phyloP scores from a whole-genome alignment of 352 stramenopile genomes.

The Pythium vanterpoolii region DNA sequence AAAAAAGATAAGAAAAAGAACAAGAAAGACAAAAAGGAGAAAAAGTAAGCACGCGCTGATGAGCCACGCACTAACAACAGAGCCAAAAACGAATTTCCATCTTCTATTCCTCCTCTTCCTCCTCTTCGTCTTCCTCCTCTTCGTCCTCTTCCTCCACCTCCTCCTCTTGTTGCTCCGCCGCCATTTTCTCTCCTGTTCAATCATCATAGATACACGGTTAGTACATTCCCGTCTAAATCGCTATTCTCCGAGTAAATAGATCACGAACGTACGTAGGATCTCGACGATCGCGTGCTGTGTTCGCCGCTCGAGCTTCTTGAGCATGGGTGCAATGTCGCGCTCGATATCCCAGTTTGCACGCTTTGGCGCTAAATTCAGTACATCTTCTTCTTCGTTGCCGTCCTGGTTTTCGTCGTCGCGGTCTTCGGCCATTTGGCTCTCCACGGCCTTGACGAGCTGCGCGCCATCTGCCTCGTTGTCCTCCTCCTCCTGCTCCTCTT shows the following conservation, averaged over 20 bases:
- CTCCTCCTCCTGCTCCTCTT: conserved; percentile 20
- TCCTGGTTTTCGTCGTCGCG: conserved; percentile 22
- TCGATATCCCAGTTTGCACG: conserved; percentile 88
- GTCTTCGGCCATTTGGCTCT: conserved; percentile 20
- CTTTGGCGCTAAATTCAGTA: conserved; percentile 76
- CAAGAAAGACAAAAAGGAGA: conserved; percentile 62
- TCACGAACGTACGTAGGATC: conserved; percentile 56
- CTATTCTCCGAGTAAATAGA: too few relatives aligned
- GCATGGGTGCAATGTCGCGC: conserved; percentile 80
- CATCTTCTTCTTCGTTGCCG: conserved; percentile 52
- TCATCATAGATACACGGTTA: not conserved
- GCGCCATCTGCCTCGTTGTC: conserved; percentile 18
- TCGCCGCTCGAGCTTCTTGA: conserved; percentile 83
- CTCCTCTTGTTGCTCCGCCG: conserved; percentile 61
- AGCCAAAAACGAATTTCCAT: conserved; percentile 4
- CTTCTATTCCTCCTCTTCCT: conserved; percentile 22
- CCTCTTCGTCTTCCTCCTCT: conserved; percentile 44
- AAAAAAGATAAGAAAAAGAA: conserved; percentile 56
- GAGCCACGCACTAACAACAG: not conserved
- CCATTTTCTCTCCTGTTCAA: conserved; percentile 73
- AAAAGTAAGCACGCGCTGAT: not conserved
- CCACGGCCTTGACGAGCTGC: conserved; percentile 14
- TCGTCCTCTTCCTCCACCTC: conserved; percentile 56
- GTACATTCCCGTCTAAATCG: not conserved
- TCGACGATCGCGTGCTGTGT: conserved; percentile 86